Conservation (phyloP, 495 filamentous ascomycete genomes). For the Xylaria cubensis region DNA sequence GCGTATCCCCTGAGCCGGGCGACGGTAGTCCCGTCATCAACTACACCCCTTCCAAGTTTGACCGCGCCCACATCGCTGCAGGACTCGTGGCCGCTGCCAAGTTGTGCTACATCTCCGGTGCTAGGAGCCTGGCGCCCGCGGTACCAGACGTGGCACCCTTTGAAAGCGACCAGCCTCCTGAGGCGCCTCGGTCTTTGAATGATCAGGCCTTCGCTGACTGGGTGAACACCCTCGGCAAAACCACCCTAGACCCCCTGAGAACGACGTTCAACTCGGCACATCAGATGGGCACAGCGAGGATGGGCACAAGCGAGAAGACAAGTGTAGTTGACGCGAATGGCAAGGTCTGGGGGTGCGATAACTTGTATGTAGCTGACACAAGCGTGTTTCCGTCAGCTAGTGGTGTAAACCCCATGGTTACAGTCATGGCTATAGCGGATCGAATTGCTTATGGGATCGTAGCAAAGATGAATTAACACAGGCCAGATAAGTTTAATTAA, state of each 20-base stretch:
- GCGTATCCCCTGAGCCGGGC: conserved; percentile 70
- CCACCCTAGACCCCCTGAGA: conserved; percentile 53
- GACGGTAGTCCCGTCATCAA: conserved; percentile 60
- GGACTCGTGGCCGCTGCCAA: conserved; percentile 66
- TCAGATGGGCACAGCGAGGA: conserved; percentile 81
- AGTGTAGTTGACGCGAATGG: conserved; percentile 73
- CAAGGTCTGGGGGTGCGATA: conserved; percentile 70
- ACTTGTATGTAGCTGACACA: conserved; percentile 74
- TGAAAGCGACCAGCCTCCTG: too few species aligned
- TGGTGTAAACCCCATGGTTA: conserved; percentile 84
- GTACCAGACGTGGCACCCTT: conserved; percentile 57
- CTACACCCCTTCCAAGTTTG: conserved; percentile 66
- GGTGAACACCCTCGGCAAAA: conserved; percentile 63
- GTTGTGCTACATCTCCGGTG: conserved; percentile 70
- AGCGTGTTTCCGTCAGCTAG: conserved; percentile 79
- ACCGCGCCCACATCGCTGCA: conserved; percentile 64
- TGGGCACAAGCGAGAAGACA: conserved; percentile 57
- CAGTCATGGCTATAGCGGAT: conserved; percentile 75
- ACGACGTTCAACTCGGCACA: conserved; percentile 61
- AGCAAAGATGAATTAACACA: too few species aligned
- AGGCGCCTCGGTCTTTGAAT: too few species aligned
- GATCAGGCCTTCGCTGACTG: conserved; percentile 50
- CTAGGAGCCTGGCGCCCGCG: conserved; percentile 65
- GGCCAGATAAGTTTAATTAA: too few species aligned
- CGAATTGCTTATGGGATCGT: too few species aligned